phyloP scores from a whole-genome alignment of 2,329 filamentous ascomycete species.

The Aureobasidium melanogenum region DNA sequence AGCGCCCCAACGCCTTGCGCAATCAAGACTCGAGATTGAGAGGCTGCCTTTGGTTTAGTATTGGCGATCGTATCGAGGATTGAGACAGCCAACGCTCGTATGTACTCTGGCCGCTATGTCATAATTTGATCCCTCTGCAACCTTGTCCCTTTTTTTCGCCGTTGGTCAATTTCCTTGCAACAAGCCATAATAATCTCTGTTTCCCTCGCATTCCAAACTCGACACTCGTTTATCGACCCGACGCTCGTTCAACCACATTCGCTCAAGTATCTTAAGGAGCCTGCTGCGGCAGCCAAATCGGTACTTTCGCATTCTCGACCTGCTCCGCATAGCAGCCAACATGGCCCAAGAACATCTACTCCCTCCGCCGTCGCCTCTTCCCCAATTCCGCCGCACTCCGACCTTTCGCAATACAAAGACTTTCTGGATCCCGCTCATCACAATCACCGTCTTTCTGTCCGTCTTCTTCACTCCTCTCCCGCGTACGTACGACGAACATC shows the following conservation, averaged over 20 bases:
- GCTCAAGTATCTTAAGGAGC: neutral
- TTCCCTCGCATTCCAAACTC: neutral
- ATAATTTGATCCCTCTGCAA: neutral
- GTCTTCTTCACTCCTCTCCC: constrained; percentile 15
- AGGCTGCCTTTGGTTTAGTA: neutral
- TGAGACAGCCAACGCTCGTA: neutral
- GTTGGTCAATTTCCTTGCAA: neutral
- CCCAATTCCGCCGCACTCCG: neutral
- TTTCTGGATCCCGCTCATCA: constrained; percentile 12
- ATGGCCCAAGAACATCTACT: constrained; percentile 6
- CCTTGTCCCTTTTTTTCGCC: neutral
- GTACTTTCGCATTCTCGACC: neutral
- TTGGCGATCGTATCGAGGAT: constrained; percentile 2
- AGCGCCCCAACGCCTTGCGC: neutral
- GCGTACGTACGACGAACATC: constrained; percentile 10
- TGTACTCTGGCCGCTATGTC: neutral
- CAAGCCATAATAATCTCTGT: neutral
- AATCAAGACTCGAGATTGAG: neutral
- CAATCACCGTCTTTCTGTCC: constrained; percentile 13
- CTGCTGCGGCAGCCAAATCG: constrained; percentile 1
- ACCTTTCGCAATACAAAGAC: constrained; percentile 12
- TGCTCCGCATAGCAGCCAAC: neutral
- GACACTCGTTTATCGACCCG: neutral
- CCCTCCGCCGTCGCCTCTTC: constrained; percentile 2
- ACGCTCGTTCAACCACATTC: constrained; percentile 3